Evolutionary conservation across 2,329 filamentous ascomycete genomes (phyloP).

Genomic region (Aspergillus candidus): DNA sequence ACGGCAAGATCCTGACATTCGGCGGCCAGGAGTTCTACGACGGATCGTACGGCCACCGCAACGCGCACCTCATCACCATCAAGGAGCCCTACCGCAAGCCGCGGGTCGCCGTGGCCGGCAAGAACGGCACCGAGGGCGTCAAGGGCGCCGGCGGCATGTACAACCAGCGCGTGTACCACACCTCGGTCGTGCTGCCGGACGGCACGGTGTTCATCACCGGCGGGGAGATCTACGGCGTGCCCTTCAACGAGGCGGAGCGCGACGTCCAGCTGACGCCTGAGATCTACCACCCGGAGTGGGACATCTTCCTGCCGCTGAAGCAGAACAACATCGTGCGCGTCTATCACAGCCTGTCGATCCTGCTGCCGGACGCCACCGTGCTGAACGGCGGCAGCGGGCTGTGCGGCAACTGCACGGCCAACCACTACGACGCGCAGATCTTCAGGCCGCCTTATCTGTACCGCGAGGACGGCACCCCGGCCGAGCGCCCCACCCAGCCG

Average conservation of each 20-base stretch:
- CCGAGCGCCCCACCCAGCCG: too few species aligned
- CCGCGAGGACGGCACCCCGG: too few species aligned
- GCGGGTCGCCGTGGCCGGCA: constrained; percentile 7
- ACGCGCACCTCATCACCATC: constrained; percentile 49
- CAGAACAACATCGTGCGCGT: constrained; percentile 14
- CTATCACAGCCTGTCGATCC: constrained; percentile 46
- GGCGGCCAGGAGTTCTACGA: constrained; percentile 9
- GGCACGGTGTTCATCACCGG: constrained; percentile 45
- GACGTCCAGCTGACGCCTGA: constrained; percentile 41
- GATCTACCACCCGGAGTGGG: constrained; percentile 41
- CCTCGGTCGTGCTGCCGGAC: constrained; percentile 46
- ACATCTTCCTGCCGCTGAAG: constrained; percentile 29
- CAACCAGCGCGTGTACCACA: constrained; percentile 40
- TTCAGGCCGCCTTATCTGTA: constrained; percentile 53
- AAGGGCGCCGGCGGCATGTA: constrained; percentile 44
- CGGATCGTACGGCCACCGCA: constrained; percentile 36
- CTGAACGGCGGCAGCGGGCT: constrained; percentile 49
- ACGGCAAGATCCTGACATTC: constrained; percentile 29
- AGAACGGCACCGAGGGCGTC: constrained; percentile 10
- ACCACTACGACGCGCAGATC: constrained; percentile 52
- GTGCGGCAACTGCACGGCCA: constrained; percentile 41
- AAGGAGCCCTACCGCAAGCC: constrained; percentile 16
- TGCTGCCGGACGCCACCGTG: constrained; percentile 48
- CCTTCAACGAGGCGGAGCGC: constrained; percentile 40
- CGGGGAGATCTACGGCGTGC: constrained; percentile 39